These are phyloP conservation scores for Trichoderma oligosporum DNA, from an alignment of 2,329 filamentous ascomycete genomes.

Conservation along the genomic window DNA sequence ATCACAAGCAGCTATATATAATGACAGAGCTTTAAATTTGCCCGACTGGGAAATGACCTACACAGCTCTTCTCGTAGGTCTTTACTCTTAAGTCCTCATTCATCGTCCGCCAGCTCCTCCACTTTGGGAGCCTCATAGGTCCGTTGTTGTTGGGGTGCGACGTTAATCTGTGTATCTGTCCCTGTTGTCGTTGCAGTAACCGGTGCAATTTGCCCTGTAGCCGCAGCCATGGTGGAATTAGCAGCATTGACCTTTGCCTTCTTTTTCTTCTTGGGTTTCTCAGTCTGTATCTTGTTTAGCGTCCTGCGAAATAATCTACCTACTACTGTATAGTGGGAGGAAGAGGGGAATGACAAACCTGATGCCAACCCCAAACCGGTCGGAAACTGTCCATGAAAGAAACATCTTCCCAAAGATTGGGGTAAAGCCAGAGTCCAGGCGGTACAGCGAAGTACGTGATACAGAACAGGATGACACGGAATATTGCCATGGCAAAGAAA, in stretches of 20 bases:
- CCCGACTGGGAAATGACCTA: background rate
- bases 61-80: background rate
- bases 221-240: slow-evolving; percentile 46
- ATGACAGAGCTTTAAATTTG: background rate
- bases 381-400: slow-evolving; percentile 97
- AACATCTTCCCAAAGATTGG: slow-evolving; percentile 96
- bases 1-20: background rate
- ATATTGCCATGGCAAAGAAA: slow-evolving; percentile 97
- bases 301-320: background rate
- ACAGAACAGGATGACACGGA: slow-evolving; percentile 91
- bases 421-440: slow-evolving; percentile 96
- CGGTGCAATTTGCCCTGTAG: slow-evolving; percentile 51
- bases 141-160: slow-evolving; percentile 38
- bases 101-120: slow-evolving; percentile 50
- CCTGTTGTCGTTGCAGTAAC: slow-evolving; percentile 55
- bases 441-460: slow-evolving; percentile 80
- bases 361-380: slow-evolving; percentile 97
- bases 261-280: slow-evolving; percentile 54
- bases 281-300: slow-evolving; percentile 30
- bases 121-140: slow-evolving; percentile 51
- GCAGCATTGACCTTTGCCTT: slow-evolving; percentile 42
- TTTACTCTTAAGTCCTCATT: slow-evolving; percentile 37
- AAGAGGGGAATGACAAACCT: slow-evolving; percentile 54
- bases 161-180: slow-evolving; percentile 52
- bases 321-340: background rate